Base-by-base conservation (phyloP, 2,329 filamentous ascomycete species). In the Dothidotthia symphoricarpi region DNA sequence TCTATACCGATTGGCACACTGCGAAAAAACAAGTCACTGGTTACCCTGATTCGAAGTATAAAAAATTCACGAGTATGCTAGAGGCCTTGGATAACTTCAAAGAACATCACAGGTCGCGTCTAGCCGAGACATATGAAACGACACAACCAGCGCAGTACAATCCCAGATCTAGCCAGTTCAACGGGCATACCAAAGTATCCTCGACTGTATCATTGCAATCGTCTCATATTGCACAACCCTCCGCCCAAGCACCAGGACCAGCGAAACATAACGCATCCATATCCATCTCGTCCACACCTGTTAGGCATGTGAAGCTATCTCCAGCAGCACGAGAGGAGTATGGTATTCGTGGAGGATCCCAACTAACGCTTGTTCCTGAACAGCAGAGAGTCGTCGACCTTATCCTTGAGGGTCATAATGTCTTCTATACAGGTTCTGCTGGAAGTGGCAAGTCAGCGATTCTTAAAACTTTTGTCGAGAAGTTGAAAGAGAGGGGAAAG, bases 21-120 rank as follows among this genome's bases (percentile, higher is more conserved):
- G 87, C 84, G 7, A 74, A 83, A 42, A 72, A 80, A 48, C 85
- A 90, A 49, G 86, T 93, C 43, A 78, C 74, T 17, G 86, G 85
- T 1, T 83, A 82, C 61, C 83, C 83, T 52, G 81, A 81, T 4
- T 77, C 79, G 6, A 79, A 76, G 43, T 78, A 73, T 36, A 70
- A 68, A 51, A 64, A 61, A 2, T 76, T 76, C 41, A 55, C 65
- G 25, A 74, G 67, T 7, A 49, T 58, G 16, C 74, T 73, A 35
- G 88, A 93, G 64, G 91, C 91, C 0, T 80, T 90, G 57, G 78
- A 78, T n/a, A 96, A 86, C 61, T 84, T 95, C 8, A 34, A 51
- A 15, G 44, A 49, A n/a, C 39, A 51, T 24, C n/a, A 10, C 27
- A 12, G 15, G 17, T 6, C 11, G 7, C 15, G 28, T n/a, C 7